These are phyloP conservation scores for Gigaspora rosea DNA, from an alignment of 192 early-diverging fungal species.

Conservation along the genomic window DNA sequence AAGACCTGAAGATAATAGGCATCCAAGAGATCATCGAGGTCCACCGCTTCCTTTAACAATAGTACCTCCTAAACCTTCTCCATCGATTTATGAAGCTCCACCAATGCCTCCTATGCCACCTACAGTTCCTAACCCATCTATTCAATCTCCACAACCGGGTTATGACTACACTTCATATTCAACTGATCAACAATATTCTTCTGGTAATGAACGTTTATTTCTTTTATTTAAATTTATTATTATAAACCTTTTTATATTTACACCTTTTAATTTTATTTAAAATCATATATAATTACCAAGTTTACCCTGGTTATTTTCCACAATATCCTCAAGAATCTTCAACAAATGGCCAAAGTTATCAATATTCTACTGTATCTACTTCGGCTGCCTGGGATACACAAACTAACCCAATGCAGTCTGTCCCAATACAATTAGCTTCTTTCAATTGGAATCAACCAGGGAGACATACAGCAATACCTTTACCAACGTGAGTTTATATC, in stretches of 20 bases:
- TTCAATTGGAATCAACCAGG: conserved; percentile 48
- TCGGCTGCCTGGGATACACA: conserved; percentile 39
- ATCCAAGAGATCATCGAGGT: conserved; percentile 35
- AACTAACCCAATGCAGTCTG: conserved; percentile 21
- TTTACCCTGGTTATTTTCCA: conserved; percentile 37
- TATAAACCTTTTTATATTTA: background rate
- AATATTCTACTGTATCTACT: conserved; percentile 31
- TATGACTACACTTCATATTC: conserved; percentile 39
- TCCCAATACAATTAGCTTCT: conserved; percentile 35
- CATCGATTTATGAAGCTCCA: conserved; percentile 39
- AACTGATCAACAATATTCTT: conserved; percentile 20
- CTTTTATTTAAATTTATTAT: background rate
- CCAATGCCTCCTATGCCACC: conserved; percentile 33
- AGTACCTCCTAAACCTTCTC: conserved; percentile 38
- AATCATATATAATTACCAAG: conserved; percentile 38
- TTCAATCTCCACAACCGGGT: conserved; percentile 36
- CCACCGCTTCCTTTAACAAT: conserved; percentile 30
- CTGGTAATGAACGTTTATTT: conserved; percentile 9
- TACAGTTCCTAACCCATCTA: conserved; percentile 33
- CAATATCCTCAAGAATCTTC: conserved; percentile 38
- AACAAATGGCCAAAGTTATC: conserved; percentile 32
- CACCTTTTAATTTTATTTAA: conserved; percentile 2
- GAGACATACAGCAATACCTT: conserved; percentile 52
- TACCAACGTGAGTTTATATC: conserved; percentile 45
- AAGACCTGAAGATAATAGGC: conserved; percentile 41